Base-by-base conservation (phyloP, 257 asterid species). In the Nicotiana otophora region DNA sequence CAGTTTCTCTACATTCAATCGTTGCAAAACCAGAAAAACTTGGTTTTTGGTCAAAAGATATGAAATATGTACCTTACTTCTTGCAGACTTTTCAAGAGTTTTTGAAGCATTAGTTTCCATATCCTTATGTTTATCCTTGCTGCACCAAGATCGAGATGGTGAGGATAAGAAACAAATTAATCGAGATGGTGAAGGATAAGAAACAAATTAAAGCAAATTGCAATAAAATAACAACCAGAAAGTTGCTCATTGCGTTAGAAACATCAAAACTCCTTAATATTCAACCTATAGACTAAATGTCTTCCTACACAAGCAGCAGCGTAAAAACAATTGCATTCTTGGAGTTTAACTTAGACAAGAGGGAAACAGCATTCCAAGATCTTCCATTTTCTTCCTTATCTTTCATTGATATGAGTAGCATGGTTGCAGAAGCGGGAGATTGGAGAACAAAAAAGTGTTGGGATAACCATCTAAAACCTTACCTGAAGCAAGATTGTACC, bases 41-140 rank as follows among this genome's bases (percentile, higher is more conserved):
- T 20, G 15, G 15, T 9, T 48, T n/a, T 65, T 84, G 61, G 62
- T 84, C 84, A 69, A 64, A 64, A 82, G 19, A 39, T 63, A 80
- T 33, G 61, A 78, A 81, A 85, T 79, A 23, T 74, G 15, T 87
- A 95, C 99, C 99, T 91, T 94, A 89, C 87, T 91, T 86, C 91
- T 87, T 67, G 90, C 84, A 54, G 85, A 69, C 87, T 74, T 92
- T 62, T 89, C 94, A 60, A 80, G 77, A 78, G 85, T 64, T 83
- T 83, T 70, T 51, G 90, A 85, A 83, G 83, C 64, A 81, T 81
- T 75, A 57, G 81, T 81, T 36, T 89, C 93, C 58, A 60, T 87
- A 68, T 85, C 89, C 66, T 26, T 85, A 31, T 86, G 90, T 82
- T 84, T 92, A 80, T 91, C 91, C 86, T 87, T 93, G 87, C 93